These are phyloP conservation scores for Gremmenia infestans DNA, from an alignment of 2,329 filamentous ascomycete species.

Conservation along the genomic window DNA sequence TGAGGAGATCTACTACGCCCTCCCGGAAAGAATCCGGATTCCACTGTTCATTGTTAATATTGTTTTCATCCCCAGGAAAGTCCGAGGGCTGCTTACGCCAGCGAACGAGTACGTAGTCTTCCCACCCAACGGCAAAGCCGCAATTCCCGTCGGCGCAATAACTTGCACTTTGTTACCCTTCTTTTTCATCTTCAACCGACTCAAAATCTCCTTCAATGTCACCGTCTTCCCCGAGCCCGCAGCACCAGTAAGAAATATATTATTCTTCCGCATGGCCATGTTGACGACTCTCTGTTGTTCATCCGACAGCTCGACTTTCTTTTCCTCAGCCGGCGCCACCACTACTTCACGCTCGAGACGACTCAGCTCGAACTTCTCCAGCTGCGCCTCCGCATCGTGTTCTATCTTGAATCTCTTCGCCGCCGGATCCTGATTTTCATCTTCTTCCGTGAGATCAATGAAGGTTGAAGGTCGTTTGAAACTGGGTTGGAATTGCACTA, in stretches of 20 bases:
- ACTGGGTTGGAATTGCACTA: not conserved
- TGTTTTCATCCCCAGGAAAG: not conserved
- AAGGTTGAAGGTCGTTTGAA: not conserved
- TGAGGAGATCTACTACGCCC: slow-evolving; percentile 4
- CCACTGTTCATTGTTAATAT: not conserved
- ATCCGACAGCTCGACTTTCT: slow-evolving; percentile 12
- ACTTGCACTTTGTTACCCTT: slow-evolving; percentile 15
- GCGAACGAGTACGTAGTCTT: slow-evolving; percentile 23
- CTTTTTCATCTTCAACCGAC: not conserved
- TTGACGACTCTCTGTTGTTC: slow-evolving; percentile 20
- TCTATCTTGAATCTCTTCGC: not conserved
- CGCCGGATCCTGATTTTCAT: not conserved
- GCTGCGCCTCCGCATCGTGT: not conserved
- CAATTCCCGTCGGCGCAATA: slow-evolving; percentile 23
- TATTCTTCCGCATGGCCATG: slow-evolving; percentile 19
- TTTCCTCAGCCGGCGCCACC: not conserved
- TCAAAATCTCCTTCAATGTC: slow-evolving; percentile 19
- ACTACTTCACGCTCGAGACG: not conserved
- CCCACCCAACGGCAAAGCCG: slow-evolving; percentile 22
- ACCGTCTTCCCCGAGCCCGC: slow-evolving; percentile 24
- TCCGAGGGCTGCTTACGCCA: not conserved
- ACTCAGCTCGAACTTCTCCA: not conserved
- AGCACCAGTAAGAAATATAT: slow-evolving; percentile 29
- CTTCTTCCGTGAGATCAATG: not conserved
- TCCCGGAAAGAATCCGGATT: slow-evolving; percentile 17